Evolutionary conservation across 495 filamentous ascomycete species (phyloP), one percentile per base, ranked within the genome.

Genomic region (Aspergillus sclerotiicarbonarius): DNA sequence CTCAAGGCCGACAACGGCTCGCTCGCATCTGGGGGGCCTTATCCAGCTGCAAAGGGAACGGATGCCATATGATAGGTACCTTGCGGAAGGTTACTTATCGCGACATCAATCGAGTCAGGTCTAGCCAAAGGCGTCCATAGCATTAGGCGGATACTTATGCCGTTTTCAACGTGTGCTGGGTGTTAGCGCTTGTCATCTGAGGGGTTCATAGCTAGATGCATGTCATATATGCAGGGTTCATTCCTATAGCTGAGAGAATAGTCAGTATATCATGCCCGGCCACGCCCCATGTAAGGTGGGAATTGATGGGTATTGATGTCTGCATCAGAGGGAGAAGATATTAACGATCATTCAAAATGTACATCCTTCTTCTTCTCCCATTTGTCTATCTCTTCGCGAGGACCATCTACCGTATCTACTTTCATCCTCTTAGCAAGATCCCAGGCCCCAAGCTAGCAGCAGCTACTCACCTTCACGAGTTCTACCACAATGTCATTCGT

Each of bases 401-500:
- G 8, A 41, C 37, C 37, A 41, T 41, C 37, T 41, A 41, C n/a
- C 37, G 37, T 1, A 12, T 41, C 12, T 41, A 16, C 12, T 41
- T 85, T 59, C 70, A 74, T 19, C 82, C 81, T 12, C 61, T 84
- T 1, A 57, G 71, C 10, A 62, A 70, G 12, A 71, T 86, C 37
- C 82, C 80, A 0, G 71, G 71, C 6, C 73, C 71, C 0, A 65
- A 57, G 33, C 51, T 72, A 6, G 83, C 84, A 0, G 85, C 82
- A 0, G 37, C 73, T 0, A 83, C 76, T 0, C 39, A 54, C 20
- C 72, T 62, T 53, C 83, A 84, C 52, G 80, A 86, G 59, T 71
- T 71, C 35, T 82, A 80, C 57, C 80, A 70, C 56, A 74, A 84
- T 54, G 61, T 71, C 31, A 56, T 78, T 32, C 59, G 66, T 33